These are phyloP conservation scores for Dichotomocladium elegans DNA, from an alignment of 371 early-diverging fungal genomes.

Conservation along the genomic window DNA sequence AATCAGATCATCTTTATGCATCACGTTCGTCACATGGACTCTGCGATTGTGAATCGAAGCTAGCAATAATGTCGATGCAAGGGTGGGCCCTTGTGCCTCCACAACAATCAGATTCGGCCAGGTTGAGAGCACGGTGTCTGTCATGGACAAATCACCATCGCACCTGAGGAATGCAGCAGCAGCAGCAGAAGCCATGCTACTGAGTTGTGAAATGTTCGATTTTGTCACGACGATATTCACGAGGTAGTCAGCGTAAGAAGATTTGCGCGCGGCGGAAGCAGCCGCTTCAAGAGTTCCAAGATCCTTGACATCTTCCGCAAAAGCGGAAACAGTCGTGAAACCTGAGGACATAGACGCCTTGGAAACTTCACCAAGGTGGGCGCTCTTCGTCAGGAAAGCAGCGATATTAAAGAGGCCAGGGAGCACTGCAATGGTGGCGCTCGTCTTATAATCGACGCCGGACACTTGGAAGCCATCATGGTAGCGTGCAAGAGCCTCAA, in stretches of 20 bases:
- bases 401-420: constrained; percentile 88
- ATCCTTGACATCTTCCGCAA: constrained; percentile 54
- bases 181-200: constrained; percentile 35
- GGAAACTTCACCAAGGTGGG: constrained; percentile 59
- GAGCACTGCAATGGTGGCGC: constrained; percentile 72
- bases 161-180: constrained; percentile 60
- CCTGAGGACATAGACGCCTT: constrained; percentile 81
- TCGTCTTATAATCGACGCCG: constrained; percentile 85
- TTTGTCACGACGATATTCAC: constrained; percentile 66
- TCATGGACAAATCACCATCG: constrained; percentile 49
- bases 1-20: constrained; percentile 72
- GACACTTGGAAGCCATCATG: constrained; percentile 67
- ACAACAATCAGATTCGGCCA: constrained; percentile 85
- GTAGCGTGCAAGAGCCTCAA: constrained; percentile 88
- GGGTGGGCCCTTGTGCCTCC: constrained; percentile 78
- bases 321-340: constrained; percentile 73
- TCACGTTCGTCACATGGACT: constrained; percentile 86
- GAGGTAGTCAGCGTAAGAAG: constrained; percentile 73
- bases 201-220: constrained; percentile 51
- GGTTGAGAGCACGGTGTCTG: constrained; percentile 62
- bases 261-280: constrained; percentile 48
- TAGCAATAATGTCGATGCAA: constrained; percentile 85
- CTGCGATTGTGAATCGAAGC: constrained; percentile 78
- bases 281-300: constrained; percentile 51
- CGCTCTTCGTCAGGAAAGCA: constrained; percentile 49